Conservation (phyloP, 768 basidiomycete genomes). For the Cyclocybe aegerita region DNA sequence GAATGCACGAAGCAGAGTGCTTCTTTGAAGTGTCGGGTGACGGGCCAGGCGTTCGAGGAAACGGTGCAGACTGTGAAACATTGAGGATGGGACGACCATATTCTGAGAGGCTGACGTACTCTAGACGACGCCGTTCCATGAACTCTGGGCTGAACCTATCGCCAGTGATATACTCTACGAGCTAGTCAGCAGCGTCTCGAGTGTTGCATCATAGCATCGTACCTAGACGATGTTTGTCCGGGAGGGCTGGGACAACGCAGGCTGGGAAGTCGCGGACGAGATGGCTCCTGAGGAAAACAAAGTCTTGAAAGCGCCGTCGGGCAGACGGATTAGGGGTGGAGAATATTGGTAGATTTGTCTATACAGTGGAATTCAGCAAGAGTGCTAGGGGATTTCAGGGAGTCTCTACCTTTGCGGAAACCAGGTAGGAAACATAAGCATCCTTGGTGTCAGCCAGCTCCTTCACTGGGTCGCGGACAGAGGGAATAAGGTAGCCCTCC, state of each 20-base stretch:
- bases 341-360: constrained; percentile 93
- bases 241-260: constrained; percentile 95
- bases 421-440: constrained; percentile 92
- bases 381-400: not conserved
- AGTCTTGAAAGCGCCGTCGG: constrained; percentile 94
- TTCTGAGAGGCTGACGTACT: constrained; percentile 44
- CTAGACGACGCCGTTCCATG: constrained; percentile 86
- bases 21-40: constrained; percentile 92
- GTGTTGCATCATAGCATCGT: constrained; percentile 1
- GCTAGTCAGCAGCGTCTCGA: not conserved
- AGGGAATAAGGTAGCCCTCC: constrained; percentile 83
- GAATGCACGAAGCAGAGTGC: constrained; percentile 89
- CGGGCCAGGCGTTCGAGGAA: constrained; percentile 90
- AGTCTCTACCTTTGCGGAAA: constrained; percentile 72
- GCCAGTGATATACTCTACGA: constrained; percentile 91
- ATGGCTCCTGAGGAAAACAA: constrained; percentile 89
- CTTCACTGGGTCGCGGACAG: constrained; percentile 91
- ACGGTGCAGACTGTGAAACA: constrained; percentile 70
- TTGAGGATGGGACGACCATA: not conserved
- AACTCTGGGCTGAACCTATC: constrained; percentile 98
- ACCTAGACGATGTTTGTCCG: constrained; percentile 97
- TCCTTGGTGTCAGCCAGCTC: constrained; percentile 97
- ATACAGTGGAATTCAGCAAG: constrained; percentile 10
- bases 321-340: constrained; percentile 70
- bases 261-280: constrained; percentile 92